phyloP scores from a whole-genome alignment of 768 basidiomycete species.

The Amanita muscaria region DNA sequence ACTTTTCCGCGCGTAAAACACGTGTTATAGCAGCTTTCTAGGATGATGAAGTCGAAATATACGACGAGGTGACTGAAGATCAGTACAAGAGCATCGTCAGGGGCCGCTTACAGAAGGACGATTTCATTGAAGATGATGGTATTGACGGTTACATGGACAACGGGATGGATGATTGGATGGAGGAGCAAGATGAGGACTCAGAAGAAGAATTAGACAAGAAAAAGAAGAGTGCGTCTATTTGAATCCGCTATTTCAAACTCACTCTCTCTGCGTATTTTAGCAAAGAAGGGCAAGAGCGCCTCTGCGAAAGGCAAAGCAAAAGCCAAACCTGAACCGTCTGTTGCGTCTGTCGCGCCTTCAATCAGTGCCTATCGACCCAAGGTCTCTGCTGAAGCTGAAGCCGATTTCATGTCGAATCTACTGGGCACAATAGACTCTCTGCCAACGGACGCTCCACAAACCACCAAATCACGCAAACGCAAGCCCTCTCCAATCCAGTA shows the following conservation, averaged over 20 bases:
- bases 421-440: conserved; percentile 61
- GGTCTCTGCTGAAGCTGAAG: conserved; percentile 71
- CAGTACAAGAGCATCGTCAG: conserved; percentile 83
- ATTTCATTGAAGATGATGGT: conserved; percentile 95
- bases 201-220: conserved; percentile 43
- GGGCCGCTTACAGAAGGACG: conserved; percentile 74
- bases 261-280: conserved; percentile 14
- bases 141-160: conserved; percentile 89
- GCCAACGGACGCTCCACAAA: conserved; percentile 24
- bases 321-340: conserved; percentile 39
- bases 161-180: conserved; percentile 91
- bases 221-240: conserved; percentile 30
- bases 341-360: conserved; percentile 42
- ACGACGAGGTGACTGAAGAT: conserved; percentile 86
- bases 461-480: conserved; percentile 45
- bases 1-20: neutral
- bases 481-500: conserved; percentile 49
- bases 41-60: conserved; percentile 61
- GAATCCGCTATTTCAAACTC: neutral
- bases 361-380: conserved; percentile 77
- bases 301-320: conserved; percentile 33
- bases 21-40: conserved; percentile 13
- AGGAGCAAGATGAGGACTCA: conserved; percentile 46
- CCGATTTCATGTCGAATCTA: conserved; percentile 81
- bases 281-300: conserved; percentile 33